These are phyloP conservation scores for Metschnikowia rubicola DNA, from an alignment of 805 yeast species.

Conservation along the genomic window DNA sequence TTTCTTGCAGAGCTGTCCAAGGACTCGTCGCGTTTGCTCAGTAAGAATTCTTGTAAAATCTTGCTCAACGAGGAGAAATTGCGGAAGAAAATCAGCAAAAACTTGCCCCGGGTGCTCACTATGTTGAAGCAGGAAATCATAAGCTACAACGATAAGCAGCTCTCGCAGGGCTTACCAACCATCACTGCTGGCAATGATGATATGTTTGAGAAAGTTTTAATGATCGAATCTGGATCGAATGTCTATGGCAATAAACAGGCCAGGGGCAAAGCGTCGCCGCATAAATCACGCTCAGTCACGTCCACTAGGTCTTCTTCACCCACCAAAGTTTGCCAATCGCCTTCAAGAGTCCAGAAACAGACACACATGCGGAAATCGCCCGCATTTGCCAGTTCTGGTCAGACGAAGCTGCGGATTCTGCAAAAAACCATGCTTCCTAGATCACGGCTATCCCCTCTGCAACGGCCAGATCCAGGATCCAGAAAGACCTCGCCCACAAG, in stretches of 20 bases:
- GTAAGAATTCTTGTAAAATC: conserved; percentile 74
- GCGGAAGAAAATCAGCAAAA: conserved; percentile 62
- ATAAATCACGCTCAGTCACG: background rate
- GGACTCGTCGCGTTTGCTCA: conserved; percentile 75
- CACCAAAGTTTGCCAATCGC: conserved; percentile 6
- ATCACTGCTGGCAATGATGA: conserved; percentile 47
- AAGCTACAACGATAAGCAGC: conserved; percentile 43
- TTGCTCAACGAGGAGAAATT: conserved; percentile 75
- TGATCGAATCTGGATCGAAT: conserved; percentile 26
- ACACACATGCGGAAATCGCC: background rate
- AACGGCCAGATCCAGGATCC: background rate
- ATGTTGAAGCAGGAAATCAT: conserved; percentile 47
- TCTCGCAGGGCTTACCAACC: conserved; percentile 19
- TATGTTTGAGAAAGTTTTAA: conserved; percentile 36
- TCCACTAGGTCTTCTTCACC: conserved; percentile 13
- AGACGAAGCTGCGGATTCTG: background rate
- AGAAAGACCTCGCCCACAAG: too few relatives aligned
- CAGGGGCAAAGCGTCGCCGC: conserved; percentile 10
- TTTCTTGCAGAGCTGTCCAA: conserved; percentile 66
- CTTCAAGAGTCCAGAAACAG: conserved; percentile 10
- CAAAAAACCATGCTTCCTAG: background rate
- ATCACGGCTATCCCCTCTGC: conserved; percentile 3
- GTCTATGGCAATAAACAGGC: conserved; percentile 5
- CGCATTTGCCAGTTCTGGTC: background rate
- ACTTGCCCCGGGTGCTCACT: conserved; percentile 60